Evolutionary conservation across 352 stramenopile species (phyloP), one percentile per base, ranked within the genome.

Genomic region (Achlya hypogyna): DNA sequence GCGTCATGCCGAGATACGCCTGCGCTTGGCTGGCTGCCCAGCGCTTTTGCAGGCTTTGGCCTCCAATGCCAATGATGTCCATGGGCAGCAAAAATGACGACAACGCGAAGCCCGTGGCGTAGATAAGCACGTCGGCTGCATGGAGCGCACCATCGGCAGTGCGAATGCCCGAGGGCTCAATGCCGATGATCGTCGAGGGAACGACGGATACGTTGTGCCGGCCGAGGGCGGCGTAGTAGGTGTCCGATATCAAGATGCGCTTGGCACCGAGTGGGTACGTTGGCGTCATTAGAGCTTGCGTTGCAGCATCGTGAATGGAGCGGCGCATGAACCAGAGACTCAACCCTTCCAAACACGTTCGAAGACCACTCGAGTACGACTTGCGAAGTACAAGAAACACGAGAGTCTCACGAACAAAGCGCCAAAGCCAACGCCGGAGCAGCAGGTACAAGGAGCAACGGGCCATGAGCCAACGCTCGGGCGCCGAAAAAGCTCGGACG

Each of bases 241-340:
- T 51, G 43, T 71, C 63, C 22, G 67, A 67, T 16, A 52, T 22
- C 43, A 52, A 64, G 47, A 72, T 66, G 22, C 67, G 60, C 49
- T 72, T 72, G 49, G 45, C 70, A 23, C 67, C 67, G 23, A 72
- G 18, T 25, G 35, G 43, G 34, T 62, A 69, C 53, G 70, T 71
- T 16, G 67, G 67, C 22, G 63, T 58, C 3, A 69, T 18, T 1
- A 53, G 67, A 4, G 62, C 51, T n/a, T 65, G 28, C 35, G n/a
- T 29, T 18, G 56, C 53, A 5, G 70, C 27, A 22, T 53, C 70
- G 22, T n/a, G 2, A 10, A 56, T 20, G 31, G 14, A 20, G 10
- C 31, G 25, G 10, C 31, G 8, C 49, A 56, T 10, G 6, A 10
- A 49, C 42, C 42, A 56, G 49, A 31, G 49, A n/a, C n/a, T n/a